Conservation (phyloP, 495 filamentous ascomycete genomes). For the Cetradonia linearis region DNA sequence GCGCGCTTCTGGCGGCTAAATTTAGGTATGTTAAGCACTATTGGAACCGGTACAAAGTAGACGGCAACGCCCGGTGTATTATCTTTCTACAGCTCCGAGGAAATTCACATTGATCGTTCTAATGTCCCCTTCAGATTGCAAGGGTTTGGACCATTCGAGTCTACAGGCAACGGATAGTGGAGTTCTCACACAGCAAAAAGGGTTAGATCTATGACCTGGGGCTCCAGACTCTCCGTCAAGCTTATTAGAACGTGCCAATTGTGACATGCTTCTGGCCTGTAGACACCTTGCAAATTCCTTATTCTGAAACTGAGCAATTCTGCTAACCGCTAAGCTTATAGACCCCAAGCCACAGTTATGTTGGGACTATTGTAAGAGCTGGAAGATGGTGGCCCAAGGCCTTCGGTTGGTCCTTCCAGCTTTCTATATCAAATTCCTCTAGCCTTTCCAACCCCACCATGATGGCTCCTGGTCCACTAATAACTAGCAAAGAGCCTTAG, state of each 20-base stretch:
- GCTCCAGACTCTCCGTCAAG: not conserved
- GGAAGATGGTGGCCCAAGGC: not conserved
- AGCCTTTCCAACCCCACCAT: not conserved
- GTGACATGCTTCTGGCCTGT: not conserved
- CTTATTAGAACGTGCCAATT: not conserved
- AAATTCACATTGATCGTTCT: no score
- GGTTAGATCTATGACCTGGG: not conserved
- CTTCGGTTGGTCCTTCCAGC: not conserved
- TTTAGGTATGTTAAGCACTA: no score
- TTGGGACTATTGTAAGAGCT: not conserved
- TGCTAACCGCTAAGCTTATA: not conserved
- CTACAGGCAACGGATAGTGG: no score
- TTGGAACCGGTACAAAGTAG: no score
- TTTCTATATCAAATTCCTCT: not conserved
- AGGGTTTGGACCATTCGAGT: no score
- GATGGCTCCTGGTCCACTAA: not conserved
- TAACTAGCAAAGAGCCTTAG: no score
- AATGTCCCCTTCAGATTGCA: no score
- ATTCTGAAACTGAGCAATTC: not conserved
- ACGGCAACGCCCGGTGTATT: no score
- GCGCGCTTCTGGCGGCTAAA: conserved; percentile 6
- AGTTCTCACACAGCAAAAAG: not conserved
- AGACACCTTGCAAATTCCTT: not conserved
- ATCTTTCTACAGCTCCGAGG: no score
- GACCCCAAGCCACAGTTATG: not conserved